Percentiles rank a stretch among this genome's conserved stretches.
Conservation (phyloP, 2,329 filamentous ascomycete genomes). For the Didymella pomorum region DNA sequence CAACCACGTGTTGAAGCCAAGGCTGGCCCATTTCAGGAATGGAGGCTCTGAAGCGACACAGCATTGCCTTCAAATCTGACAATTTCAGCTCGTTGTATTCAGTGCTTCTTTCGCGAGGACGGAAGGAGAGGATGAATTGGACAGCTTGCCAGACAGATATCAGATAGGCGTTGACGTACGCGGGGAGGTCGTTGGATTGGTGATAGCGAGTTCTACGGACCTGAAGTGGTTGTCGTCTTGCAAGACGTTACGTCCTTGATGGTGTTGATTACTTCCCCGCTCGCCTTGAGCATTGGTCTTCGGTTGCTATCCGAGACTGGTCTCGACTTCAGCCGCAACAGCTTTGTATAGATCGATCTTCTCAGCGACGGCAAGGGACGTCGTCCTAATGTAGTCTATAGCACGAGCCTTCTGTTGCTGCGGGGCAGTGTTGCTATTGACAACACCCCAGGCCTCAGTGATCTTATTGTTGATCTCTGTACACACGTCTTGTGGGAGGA, state of each 20-base stretch:
- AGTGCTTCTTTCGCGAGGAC: background rate
- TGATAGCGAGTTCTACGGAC: background rate
- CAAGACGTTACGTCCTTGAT: no score
- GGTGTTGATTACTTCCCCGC: background rate
- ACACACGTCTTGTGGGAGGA: conserved; percentile 2
- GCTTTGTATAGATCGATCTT: background rate
- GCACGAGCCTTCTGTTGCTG: conserved; percentile 5
- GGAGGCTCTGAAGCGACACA: background rate
- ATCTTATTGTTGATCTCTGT: background rate
- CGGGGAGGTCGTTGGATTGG: background rate
- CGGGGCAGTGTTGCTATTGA: conserved; percentile 7
- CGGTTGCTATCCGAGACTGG: background rate
- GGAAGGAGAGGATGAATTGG: background rate
- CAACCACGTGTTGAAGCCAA: background rate
- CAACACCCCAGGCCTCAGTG: conserved; percentile 2
- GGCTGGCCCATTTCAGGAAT: background rate
- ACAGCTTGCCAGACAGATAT: background rate
- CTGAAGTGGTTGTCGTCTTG: background rate
- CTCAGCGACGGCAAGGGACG: background rate
- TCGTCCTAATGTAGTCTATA: background rate
- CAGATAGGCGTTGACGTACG: background rate
- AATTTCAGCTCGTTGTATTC: background rate
- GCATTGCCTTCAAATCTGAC: background rate
- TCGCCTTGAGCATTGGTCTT: background rate
- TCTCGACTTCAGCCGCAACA: background rate